Base-by-base conservation (phyloP, 2,329 filamentous ascomycete species). In the Aureobasidium sp. region DNA sequence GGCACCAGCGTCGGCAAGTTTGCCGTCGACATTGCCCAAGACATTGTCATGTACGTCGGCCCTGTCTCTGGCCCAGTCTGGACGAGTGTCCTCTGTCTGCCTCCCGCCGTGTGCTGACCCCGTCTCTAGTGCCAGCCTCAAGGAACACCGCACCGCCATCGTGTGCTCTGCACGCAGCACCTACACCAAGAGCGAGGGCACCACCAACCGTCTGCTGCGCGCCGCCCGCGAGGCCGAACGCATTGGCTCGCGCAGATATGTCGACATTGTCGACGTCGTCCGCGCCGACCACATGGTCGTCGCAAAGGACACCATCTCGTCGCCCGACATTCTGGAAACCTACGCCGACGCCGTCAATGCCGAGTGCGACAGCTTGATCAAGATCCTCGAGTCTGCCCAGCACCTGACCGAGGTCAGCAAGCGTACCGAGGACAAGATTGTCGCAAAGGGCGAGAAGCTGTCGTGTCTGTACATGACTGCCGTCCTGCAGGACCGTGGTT, bases 1-100 rank as follows among this genome's bases (percentile, higher is more conserved):
- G 93, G 93, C 55, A 99, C 93, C 57, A 95, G 90, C 71, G 89
- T 97, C 55, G 94, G 93, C 68, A 97, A 97, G 76, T 96, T 95
- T 69, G 87, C 92, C 57, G 81, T 76, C 65, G 75, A 77, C 65
- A 80, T 80, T 69, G 77, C 76, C 62, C 68, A 72, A 64, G 74
- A 88, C 68, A 90, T 93, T 70, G 83, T 92, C 64, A 70, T 75
- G 76, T 78, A 69, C 69, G 72, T 69, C 47, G 45, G 40, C 37
- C 29, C 42, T 19, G 10, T 4, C 17, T 46, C 29, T 25, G 13
- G 27, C 27, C 9, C 27, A 5, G 27, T 9, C 27, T 29, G 13
- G 10, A n/a, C n/a, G n/a, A n/a, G n/a, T n/a, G n/a, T n/a, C n/a
- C n/a, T n/a, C n/a, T n/a, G n/a, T n/a, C n/a, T n/a, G n/a, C n/a